phyloP scores from a whole-genome alignment of 768 basidiomycete species.

The Tulasnella sp. region DNA sequence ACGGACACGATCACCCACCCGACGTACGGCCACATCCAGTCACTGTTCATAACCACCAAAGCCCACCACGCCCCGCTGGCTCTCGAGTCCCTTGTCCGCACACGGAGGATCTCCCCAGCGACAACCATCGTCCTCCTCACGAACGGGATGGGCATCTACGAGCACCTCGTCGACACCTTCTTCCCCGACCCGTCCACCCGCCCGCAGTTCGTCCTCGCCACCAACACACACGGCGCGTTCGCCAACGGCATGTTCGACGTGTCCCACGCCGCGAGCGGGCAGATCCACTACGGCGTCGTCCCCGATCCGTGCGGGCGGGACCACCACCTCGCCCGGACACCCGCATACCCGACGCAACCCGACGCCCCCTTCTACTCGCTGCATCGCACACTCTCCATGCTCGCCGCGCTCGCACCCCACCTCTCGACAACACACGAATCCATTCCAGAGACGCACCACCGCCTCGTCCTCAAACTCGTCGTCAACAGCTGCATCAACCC shows the following conservation, averaged over 20 bases:
- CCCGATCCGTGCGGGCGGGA: conserved; percentile 42
- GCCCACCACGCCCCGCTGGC: conserved; percentile 51
- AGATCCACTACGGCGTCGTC: conserved; percentile 65
- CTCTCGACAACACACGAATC: conserved; percentile 55
- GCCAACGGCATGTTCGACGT: conserved; percentile 39
- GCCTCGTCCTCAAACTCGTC: conserved; percentile 68
- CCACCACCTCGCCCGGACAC: neutral
- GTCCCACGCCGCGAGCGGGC: conserved; percentile 58
- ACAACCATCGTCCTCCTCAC: conserved; percentile 88
- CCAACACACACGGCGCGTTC: conserved; percentile 63
- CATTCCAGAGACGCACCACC: conserved; percentile 50
- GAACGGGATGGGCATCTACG: conserved; percentile 90
- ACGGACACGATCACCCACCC: neutral
- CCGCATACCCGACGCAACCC: neutral
- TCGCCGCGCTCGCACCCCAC: conserved; percentile 14
- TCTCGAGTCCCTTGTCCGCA: conserved; percentile 37
- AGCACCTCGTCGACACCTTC: conserved; percentile 48
- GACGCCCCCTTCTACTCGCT: neutral
- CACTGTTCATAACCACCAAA: conserved; percentile 75
- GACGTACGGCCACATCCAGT: conserved; percentile 38
- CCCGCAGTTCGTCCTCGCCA: conserved; percentile 75
- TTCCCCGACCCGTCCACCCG: conserved; percentile 63
- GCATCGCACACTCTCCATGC: neutral
- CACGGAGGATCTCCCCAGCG: conserved; percentile 46
- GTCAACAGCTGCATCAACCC: conserved; percentile 77